Base-by-base conservation (phyloP, 2,329 filamentous ascomycete genomes). In the Pseudohalonectria lignicola region DNA sequence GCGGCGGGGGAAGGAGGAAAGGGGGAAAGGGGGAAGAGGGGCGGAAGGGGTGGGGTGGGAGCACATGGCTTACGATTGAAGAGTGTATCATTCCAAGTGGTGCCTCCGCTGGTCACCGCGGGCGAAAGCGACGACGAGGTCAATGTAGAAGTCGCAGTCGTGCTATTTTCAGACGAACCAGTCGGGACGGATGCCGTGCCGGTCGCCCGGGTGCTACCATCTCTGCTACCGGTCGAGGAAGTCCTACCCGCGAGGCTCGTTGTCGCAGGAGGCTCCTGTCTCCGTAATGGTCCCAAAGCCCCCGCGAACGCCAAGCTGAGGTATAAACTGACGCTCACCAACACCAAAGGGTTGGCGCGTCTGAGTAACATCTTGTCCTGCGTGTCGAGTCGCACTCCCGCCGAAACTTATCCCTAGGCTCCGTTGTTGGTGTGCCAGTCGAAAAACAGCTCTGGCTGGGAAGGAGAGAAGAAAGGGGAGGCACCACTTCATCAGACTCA, bases 11-110 rank as follows among this genome's bases (percentile, higher is more conserved):
- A n/a, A n/a, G n/a, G n/a, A n/a, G n/a, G 29, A 31, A n/a, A 7
- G 17, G 29, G 13, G 13, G n/a, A 28, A 28, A n/a, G 25, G n/a
- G 9, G 9, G 9, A n/a, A 28, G 25, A 9, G 9, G 25, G n/a
- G n/a, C n/a, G n/a, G n/a, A n/a, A 26, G 20, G 20, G 9, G 8
- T n/a, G 3, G 5, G 11, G 15, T 34, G 10, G 10, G 13, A 5
- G 15, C 21, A 25, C 18, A 23, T 16, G n/a, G 50, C 53, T 15
- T 45, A 55, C 53, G 38, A 34, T 54, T 49, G 15, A 52, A 53
- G 1, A 50, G 16, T 1, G 45, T 49, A 2, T 42, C 8, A 33
- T 50, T 50, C 3, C 47, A 34, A 8, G 30, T 31, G 30, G 19
- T 11, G 19, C 30, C 30, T n/a, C 17, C n/a, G 12, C 23, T 26